Evolutionary conservation across 352 stramenopile species (phyloP).

Genomic region (Aphanomyces invadans): DNA sequence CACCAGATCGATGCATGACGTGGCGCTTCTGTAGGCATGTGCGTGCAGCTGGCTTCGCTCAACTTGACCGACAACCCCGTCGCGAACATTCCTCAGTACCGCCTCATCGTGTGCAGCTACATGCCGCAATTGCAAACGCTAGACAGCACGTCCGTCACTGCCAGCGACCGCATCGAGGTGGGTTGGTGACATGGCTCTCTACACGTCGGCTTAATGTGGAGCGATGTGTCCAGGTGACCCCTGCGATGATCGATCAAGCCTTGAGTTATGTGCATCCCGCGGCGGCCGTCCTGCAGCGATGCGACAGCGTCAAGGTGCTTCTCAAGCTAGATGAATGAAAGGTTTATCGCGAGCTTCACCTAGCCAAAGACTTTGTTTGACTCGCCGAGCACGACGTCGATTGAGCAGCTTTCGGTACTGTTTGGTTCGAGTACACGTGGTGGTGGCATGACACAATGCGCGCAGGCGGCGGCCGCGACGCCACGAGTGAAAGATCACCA

Average conservation of each 20-base stretch:
- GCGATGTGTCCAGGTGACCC: slow-evolving; percentile 15
- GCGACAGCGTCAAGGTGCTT: no score
- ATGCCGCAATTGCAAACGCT: slow-evolving; percentile 59
- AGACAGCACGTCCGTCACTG: slow-evolving; percentile 25
- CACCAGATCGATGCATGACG: no score
- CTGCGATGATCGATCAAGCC: slow-evolving; percentile 11
- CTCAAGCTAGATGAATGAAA: no score
- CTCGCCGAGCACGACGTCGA: slow-evolving; percentile 15
- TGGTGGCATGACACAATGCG: no score
- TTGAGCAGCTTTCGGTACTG: slow-evolving; percentile 6
- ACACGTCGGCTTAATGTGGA: neutral
- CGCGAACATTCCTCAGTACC: slow-evolving; percentile 47
- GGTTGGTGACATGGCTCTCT: no score
- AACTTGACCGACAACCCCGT: slow-evolving; percentile 62
- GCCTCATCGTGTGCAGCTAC: slow-evolving; percentile 57
- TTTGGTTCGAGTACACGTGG: no score
- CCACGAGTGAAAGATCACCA: slow-evolving; percentile 34
- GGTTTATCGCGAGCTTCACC: no score
- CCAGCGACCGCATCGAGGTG: slow-evolving; percentile 7
- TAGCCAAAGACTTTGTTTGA: no score
- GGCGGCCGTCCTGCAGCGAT: neutral
- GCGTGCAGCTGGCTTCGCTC: slow-evolving; percentile 49
- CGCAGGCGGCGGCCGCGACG: neutral
- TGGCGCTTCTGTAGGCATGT: slow-evolving; percentile 52
- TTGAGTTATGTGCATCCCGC: neutral